Conservation (phyloP, 2,329 filamentous ascomycete species). For the Camillea tinctor region DNA sequence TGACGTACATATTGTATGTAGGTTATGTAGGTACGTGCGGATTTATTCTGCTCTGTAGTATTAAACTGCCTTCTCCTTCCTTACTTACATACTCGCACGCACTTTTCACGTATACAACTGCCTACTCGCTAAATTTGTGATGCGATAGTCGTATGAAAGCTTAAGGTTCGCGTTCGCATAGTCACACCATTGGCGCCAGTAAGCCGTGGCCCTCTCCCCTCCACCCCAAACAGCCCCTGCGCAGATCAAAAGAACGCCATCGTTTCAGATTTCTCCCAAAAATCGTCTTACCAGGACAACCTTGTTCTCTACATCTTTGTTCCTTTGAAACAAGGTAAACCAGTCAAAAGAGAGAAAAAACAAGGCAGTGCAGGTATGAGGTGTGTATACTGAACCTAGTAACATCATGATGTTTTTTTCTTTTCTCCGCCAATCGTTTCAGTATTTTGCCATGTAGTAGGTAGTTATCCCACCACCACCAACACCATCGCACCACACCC, state of each 20-base stretch:
- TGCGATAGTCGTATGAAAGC: neutral
- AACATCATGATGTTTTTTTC: too few relatives aligned
- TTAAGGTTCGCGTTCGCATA: neutral
- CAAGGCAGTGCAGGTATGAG: neutral
- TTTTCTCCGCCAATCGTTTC: neutral
- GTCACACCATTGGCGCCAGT: neutral
- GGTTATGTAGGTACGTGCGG: too few relatives aligned
- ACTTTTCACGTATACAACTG: neutral
- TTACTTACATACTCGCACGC: neutral
- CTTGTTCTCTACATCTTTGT: neutral
- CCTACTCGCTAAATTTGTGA: too few relatives aligned
- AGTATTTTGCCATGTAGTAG: neutral
- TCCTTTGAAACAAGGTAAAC: neutral
- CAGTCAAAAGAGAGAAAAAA: neutral
- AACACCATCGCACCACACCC: too few relatives aligned
- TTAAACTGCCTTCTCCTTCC: neutral
- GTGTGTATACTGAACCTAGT: too few relatives aligned
- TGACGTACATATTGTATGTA: neutral
- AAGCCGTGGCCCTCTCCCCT: too few relatives aligned
- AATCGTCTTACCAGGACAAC: neutral
- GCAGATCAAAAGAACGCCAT: neutral
- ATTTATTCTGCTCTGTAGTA: too few relatives aligned
- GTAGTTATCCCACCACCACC: too few relatives aligned
- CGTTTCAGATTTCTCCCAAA: neutral
- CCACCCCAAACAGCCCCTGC: neutral